A percentile compares a stretch with the other conserved stretches of the same genome.
These are phyloP conservation scores for Adansonia grandidieri DNA, from an alignment of 441 rosid genomes.

Conservation along the genomic window DNA sequence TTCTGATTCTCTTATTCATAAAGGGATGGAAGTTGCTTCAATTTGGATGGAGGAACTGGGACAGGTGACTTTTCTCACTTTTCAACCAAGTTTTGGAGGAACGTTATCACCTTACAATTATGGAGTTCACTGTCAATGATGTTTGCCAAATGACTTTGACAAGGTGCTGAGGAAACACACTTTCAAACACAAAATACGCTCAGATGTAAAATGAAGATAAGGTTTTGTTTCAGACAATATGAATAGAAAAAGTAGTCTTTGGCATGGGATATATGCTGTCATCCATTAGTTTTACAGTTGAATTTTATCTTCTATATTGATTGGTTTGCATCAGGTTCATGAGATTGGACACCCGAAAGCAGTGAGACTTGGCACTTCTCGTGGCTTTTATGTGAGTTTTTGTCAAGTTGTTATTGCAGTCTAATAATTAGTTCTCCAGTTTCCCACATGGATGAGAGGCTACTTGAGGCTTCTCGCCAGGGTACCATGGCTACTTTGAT, in stretches of 20 bases:
- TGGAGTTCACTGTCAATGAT: neutral
- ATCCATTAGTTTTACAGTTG: slow-evolving; percentile 3
- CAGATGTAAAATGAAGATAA: neutral
- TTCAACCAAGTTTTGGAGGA: neutral
- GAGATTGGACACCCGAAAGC: neutral
- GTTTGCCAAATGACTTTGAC: neutral
- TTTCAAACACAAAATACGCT: neutral
- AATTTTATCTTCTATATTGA: neutral
- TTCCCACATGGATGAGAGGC: neutral
- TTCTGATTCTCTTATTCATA: neutral
- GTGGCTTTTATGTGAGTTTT: neutral
- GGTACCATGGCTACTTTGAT: neutral
- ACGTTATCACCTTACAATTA: neutral
- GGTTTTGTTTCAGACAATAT: neutral
- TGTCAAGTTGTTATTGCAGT: neutral
- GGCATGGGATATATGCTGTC: neutral
- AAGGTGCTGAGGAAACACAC: neutral
- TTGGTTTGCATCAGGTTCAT: neutral
- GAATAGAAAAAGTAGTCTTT: neutral
- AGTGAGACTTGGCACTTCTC: neutral
- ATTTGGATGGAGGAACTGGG: neutral
- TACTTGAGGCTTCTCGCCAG: slow-evolving; percentile 13
- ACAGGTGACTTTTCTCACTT: slow-evolving; percentile 5
- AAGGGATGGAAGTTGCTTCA: neutral
- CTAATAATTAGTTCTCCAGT: neutral